Conservation (phyloP, 2,329 filamentous ascomycete genomes). For the Diaporthe amygdali region DNA sequence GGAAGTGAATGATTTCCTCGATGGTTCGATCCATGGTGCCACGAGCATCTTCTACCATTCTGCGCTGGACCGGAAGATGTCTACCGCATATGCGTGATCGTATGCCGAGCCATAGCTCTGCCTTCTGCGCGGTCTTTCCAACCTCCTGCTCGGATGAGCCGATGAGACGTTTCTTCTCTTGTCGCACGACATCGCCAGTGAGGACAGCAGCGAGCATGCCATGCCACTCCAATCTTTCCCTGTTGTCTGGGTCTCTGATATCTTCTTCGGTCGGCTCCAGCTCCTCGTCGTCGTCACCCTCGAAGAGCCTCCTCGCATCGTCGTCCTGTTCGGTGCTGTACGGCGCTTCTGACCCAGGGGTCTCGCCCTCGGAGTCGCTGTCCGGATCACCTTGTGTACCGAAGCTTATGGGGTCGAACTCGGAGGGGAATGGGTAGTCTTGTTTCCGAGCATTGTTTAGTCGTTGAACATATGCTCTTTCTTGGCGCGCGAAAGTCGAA, state of each 20-base stretch:
- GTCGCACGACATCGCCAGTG: conserved; percentile 94
- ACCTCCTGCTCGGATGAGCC: conserved; percentile 69
- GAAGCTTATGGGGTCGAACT: conserved; percentile 25
- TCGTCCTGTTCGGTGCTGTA: conserved; percentile 72
- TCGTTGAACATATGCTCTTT: conserved; percentile 93
- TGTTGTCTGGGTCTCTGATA: conserved; percentile 82
- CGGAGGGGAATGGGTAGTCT: conserved; percentile 74
- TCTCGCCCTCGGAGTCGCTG: conserved; percentile 89
- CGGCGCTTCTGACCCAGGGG: conserved; percentile 81
- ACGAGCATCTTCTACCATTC: conserved; percentile 86
- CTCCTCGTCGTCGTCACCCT: conserved; percentile 76
- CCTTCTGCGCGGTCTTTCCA: conserved; percentile 71
- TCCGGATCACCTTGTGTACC: conserved; percentile 59
- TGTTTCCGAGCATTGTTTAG: conserved; percentile 61
- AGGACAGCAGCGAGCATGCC: conserved; percentile 96
- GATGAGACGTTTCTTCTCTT: conserved; percentile 95
- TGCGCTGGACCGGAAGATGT: conserved; percentile 81
- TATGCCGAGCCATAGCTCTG: conserved; percentile 87
- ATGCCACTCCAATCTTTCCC: conserved; percentile 95
- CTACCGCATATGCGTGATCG: conserved; percentile 84
- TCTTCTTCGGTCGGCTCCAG: conserved; percentile 90
- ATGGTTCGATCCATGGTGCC: conserved; percentile 74
- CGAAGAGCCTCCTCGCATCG: conserved; percentile 90
- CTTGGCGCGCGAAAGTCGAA: conserved; percentile 73
- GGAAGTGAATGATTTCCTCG: conserved; percentile 89